A percentile compares a stretch with the other conserved stretches of the same genome.
phyloP scores from a whole-genome alignment of 371 early-diverging fungal genomes.

The Mortierella sp. region DNA sequence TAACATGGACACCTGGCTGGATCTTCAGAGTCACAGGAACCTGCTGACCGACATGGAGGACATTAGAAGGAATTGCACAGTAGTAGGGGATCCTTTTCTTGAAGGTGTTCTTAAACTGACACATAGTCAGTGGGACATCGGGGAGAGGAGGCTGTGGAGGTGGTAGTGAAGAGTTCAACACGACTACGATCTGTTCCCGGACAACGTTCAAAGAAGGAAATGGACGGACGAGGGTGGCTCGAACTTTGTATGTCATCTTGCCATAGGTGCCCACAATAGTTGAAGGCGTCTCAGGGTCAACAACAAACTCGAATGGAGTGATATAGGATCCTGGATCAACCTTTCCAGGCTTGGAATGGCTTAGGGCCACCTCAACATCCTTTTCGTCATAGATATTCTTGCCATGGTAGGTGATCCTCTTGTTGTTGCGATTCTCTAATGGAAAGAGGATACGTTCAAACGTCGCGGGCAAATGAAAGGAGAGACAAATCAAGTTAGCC shows the following conservation, averaged over 20 bases:
- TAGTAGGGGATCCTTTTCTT: constrained; percentile 7
- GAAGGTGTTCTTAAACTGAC: constrained; percentile 8
- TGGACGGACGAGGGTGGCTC: constrained; percentile 13
- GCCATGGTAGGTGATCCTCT: too few species aligned
- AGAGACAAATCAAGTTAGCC: too few species aligned
- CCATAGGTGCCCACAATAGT: not conserved
- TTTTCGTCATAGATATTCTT: too few species aligned
- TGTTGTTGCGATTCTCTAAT: too few species aligned
- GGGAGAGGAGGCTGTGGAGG: not conserved
- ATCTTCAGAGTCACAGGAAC: constrained; percentile 31
- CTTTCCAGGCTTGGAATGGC: constrained; percentile 5
- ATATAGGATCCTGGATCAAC: not conserved
- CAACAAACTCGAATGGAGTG: not conserved
- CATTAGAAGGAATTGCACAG: constrained; percentile 22
- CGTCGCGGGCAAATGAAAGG: too few species aligned
- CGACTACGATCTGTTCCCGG: constrained; percentile 17
- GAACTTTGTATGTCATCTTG: constrained; percentile 19
- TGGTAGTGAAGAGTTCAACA: constrained; percentile 18
- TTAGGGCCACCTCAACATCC: too few species aligned
- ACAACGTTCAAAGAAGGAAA: constrained; percentile 22
- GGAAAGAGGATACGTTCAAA: too few species aligned
- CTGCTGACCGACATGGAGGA: constrained; percentile 13
- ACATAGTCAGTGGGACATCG: constrained; percentile 16
- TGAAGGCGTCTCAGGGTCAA: not conserved
- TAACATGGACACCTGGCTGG: not conserved